Conservation (phyloP, 2,329 filamentous ascomycete species). For the Monilinia aucupariae region DNA sequence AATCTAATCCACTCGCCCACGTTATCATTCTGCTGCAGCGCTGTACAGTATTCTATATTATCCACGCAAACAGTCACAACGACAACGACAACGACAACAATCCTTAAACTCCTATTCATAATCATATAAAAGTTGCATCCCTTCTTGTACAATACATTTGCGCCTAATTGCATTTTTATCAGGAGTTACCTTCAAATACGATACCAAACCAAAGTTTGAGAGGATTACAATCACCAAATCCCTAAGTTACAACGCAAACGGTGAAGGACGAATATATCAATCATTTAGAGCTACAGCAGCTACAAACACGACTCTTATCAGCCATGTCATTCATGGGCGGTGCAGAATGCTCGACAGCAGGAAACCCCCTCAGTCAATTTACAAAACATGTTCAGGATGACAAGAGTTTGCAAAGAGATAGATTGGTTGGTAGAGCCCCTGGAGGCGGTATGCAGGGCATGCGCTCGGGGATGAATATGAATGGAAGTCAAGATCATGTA, state of each 20-base stretch:
- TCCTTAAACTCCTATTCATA: not conserved
- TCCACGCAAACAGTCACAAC: not conserved
- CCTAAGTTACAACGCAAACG: not conserved
- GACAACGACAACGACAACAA: conserved; percentile 1
- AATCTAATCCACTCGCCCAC: not conserved
- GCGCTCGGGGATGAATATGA: conserved; percentile 48
- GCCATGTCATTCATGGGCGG: conserved; percentile 92
- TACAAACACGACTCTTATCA: not conserved
- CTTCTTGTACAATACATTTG: conserved; percentile 15
- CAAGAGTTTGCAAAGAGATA: conserved; percentile 87
- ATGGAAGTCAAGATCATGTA: conserved; percentile 64
- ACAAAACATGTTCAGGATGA: conserved; percentile 96
- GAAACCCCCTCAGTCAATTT: conserved; percentile 94
- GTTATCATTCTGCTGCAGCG: not conserved
- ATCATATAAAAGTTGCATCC: not conserved
- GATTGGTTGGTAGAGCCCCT: conserved; percentile 70
- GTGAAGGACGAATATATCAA: not conserved
- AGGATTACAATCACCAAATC: not conserved
- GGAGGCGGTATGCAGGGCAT: conserved; percentile 69
- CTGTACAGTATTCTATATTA: not conserved
- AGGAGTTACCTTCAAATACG: not conserved
- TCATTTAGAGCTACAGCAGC: not conserved
- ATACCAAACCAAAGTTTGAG: not conserved
- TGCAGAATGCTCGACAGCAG: conserved; percentile 92
- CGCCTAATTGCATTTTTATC: conserved; percentile 2